Conservation (phyloP, 306 rosid species). For the Acacia confusa region DNA sequence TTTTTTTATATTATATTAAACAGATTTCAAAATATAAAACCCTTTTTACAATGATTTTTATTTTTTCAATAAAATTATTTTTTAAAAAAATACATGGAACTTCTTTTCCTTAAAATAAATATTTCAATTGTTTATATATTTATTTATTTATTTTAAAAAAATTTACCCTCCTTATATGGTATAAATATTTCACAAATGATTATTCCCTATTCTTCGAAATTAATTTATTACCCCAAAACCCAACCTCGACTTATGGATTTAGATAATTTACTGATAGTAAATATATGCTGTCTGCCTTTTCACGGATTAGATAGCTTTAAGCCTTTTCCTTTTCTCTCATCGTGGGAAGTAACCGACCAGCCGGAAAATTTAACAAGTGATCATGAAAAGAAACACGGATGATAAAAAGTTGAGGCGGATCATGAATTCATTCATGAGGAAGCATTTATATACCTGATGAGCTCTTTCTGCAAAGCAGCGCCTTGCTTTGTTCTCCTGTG, state of each 20-base stretch:
- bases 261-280: neutral
- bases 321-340: neutral
- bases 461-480: slow-evolving; percentile 81
- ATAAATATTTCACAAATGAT: neutral
- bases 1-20: neutral
- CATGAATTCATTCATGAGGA: neutral
- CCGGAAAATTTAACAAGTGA: neutral
- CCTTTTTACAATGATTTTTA: neutral
- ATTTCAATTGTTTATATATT: neutral
- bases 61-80: neutral
- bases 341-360: too few species aligned
- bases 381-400: neutral
- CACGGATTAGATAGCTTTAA: neutral
- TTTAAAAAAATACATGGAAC: neutral
- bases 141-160: neutral
- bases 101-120: neutral
- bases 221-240: neutral
- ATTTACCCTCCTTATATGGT: neutral
- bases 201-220: neutral
- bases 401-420: neutral
- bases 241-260: too few species aligned
- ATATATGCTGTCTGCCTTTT: neutral
- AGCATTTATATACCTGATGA: slow-evolving; percentile 53
- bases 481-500: slow-evolving; percentile 89
- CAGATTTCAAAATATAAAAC: neutral